Base-by-base conservation (phyloP, 257 asterid genomes). In the Leptodermis oblonga region DNA sequence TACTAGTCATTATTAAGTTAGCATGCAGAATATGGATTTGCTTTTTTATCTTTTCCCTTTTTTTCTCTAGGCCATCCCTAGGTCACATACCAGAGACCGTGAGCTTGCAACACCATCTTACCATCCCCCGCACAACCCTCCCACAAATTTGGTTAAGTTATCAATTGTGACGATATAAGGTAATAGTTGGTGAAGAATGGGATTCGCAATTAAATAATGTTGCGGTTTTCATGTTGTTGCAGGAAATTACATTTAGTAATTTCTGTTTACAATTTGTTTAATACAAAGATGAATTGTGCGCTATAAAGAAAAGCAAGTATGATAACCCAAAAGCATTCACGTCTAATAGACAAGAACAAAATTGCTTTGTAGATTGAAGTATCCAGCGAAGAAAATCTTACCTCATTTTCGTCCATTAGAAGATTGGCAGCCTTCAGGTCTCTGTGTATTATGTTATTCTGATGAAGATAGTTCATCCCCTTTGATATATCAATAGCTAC, bases 381-480 rank as follows among this genome's bases (percentile, higher is more conserved):
- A 48, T 68, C 58, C 33, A 37, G 10, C 37, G 22, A 68, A 62
- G 33, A 36, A 62, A 67, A 31, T 65, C 90, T 86, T 78, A 90
- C 99, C 72, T 89, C 95, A 80, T 93, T 85, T 76, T 93, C 99
- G 81, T 93, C 97, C 99, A 93, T 78, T 76, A 94, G 82, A 79
- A 94, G 92, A 82, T 94, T 94, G 51, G 99, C 99, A 66, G 97
- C 96, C 88, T 94, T 94, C 86, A 94, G 78, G 78, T 94, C 99
- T 80, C 99, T 84, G 79, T 94, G 99, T 77, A 94, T 85, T 67
- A 94, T 94, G 72, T 94, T 94, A 81, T 90, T 94, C 85, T 94
- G 97, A 78, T 94, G 99, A 86, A 94, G 88, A 75, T 94, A 94
- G 78, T 84, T 86, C 99, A 94, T 94, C 70, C 99, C 99, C 86